phyloP scores from a whole-genome alignment of 2,329 filamentous ascomycete species.

The Clarireedia homoeocarpa region DNA sequence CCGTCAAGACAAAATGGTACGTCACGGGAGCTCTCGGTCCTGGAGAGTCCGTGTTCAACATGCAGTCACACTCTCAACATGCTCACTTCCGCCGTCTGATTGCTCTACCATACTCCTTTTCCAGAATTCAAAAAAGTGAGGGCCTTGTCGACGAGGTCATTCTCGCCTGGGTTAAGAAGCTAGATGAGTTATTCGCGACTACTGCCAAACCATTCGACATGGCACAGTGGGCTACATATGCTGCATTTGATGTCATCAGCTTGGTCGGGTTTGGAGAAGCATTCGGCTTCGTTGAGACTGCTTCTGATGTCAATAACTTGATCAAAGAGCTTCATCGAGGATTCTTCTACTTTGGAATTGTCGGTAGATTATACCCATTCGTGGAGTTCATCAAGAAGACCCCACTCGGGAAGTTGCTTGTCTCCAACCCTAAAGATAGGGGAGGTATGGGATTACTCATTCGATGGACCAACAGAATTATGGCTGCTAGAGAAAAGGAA shows the following conservation, averaged over 20 bases:
- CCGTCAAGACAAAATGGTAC: constrained; percentile 51
- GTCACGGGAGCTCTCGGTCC: constrained; percentile 50
- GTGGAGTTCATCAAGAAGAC: constrained; percentile 48
- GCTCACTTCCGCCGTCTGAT: constrained; percentile 45
- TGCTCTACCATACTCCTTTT: constrained; percentile 44
- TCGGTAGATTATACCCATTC: constrained; percentile 40
- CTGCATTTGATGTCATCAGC: constrained; percentile 48
- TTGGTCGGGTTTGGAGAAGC: constrained; percentile 48
- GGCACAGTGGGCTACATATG: constrained; percentile 41
- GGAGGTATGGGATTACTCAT: constrained; percentile 48
- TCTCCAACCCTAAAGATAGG: constrained; percentile 44
- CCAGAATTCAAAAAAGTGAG: constrained; percentile 51
- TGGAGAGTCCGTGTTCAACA: constrained; percentile 49
- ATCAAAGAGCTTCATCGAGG: constrained; percentile 46
- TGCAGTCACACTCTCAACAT: constrained; percentile 44
- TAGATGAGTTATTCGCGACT: constrained; percentile 39
- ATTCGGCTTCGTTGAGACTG: constrained; percentile 47
- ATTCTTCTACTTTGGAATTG: constrained; percentile 33
- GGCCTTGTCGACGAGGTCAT: constrained; percentile 45
- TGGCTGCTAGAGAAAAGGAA: constrained; percentile 40
- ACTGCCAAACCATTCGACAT: constrained; percentile 44
- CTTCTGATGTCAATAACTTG: constrained; percentile 43
- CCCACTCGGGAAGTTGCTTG: constrained; percentile 42
- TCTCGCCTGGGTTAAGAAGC: constrained; percentile 40
- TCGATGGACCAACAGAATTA: constrained; percentile 47